Percentiles rank a stretch among this genome's conserved stretches.
These are phyloP conservation scores for Solanum clarkiae DNA, from an alignment of 257 asterid species.

Conservation along the genomic window DNA sequence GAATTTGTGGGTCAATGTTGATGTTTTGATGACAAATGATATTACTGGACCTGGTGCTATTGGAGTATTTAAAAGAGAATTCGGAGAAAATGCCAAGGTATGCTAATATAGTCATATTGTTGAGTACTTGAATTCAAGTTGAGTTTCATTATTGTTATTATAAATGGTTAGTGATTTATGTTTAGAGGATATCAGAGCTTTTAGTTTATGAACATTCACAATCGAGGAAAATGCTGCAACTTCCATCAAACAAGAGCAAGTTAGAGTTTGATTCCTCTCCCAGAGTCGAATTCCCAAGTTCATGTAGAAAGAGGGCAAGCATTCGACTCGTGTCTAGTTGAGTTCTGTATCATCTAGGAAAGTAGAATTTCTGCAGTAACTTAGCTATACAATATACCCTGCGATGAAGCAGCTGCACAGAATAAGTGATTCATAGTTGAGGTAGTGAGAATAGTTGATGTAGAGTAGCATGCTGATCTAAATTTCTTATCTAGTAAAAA, in stretches of 20 bases:
- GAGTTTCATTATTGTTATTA: not conserved
- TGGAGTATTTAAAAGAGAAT: conserved; percentile 83
- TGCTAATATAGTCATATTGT: not conserved
- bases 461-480: not conserved
- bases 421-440: not conserved
- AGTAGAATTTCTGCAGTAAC: not conserved
- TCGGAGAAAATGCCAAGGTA: conserved; percentile 92
- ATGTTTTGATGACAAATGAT: conserved; percentile 92
- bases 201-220: not conserved
- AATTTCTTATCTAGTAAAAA: not conserved
- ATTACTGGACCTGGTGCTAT: conserved; percentile 78
- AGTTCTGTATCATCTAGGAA: not conserved
- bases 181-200: not conserved
- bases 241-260: not conserved
- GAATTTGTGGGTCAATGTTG: conserved; percentile 81
- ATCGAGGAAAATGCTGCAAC: not conserved
- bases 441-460: not conserved
- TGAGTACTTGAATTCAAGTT: not conserved
- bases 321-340: not conserved
- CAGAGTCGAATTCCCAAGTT: not conserved
- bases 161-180: not conserved
- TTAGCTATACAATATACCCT: not conserved
- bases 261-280: not conserved
- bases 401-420: not conserved
- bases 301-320: not conserved